These are phyloP conservation scores for Plectosphaerella plurivora DNA, from an alignment of 2,329 filamentous ascomycete genomes.

Conservation along the genomic window DNA sequence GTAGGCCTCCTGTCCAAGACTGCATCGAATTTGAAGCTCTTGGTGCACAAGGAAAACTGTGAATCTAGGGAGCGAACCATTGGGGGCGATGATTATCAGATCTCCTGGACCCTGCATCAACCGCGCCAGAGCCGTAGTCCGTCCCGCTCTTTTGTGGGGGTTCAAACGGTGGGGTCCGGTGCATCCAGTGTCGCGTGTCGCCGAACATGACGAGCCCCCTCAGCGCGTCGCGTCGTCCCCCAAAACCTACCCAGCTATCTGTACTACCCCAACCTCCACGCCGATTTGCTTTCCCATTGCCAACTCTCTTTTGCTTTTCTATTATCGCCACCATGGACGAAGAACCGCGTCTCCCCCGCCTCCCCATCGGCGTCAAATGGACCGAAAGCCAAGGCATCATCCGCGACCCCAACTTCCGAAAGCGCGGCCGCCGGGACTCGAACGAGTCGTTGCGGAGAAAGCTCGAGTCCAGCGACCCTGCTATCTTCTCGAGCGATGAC, in stretches of 20 bases:
- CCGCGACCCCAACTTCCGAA: constrained; percentile 34
- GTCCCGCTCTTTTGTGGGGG: constrained; percentile 3
- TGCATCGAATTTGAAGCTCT: not conserved
- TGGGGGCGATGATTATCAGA: not conserved
- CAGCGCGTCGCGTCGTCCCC: not conserved
- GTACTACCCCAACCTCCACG: not conserved
- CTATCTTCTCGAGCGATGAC: constrained; percentile 69
- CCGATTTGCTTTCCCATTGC: not conserved
- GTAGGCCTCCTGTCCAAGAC: too few relatives aligned
- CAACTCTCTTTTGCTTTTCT: not conserved
- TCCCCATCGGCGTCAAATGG: constrained; percentile 30
- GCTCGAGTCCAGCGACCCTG: constrained; percentile 64
- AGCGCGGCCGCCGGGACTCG: constrained; percentile 20
- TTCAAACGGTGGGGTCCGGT: not conserved
- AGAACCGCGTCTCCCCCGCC: constrained; percentile 34
- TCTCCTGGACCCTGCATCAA: not conserved
- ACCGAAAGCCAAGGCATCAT: constrained; percentile 33
- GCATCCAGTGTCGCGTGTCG: constrained; percentile 1
- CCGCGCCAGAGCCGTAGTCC: not conserved
- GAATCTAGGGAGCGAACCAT: not conserved
- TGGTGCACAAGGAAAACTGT: not conserved
- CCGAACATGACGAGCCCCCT: not conserved
- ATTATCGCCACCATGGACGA: constrained; percentile 25
- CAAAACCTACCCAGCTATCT: not conserved
- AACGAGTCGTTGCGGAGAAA: constrained; percentile 15